A percentile compares a stretch with the other conserved stretches of the same genome.
These are phyloP conservation scores for Magnolia officinalis DNA, from an alignment of 164 flowering plant genomes.

Conservation along the genomic window DNA sequence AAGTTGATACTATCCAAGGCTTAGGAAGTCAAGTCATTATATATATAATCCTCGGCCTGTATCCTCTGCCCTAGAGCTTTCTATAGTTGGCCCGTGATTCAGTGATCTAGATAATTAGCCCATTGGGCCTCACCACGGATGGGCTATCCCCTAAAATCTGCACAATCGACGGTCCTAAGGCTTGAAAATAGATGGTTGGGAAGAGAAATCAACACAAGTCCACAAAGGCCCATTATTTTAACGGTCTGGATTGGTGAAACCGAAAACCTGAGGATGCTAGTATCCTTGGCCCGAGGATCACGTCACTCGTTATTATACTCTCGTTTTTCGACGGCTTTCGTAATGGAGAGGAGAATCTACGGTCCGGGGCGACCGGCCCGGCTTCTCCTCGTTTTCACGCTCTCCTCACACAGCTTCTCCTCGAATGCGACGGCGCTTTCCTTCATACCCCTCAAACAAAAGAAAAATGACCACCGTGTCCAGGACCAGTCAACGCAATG, in stretches of 20 bases:
- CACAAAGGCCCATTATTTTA: not conserved
- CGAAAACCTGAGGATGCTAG: not conserved
- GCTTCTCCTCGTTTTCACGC: constrained; percentile 1
- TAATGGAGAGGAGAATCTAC: constrained; percentile 1
- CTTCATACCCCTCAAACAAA: not conserved
- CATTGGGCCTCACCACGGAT: no score
- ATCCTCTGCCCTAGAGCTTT: no score
- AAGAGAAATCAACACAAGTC: no score
- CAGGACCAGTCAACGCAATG: not conserved
- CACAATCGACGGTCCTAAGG: no score
- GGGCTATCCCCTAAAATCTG: no score
- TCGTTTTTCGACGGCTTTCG: not conserved
- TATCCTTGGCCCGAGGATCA: not conserved
- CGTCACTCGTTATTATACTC: not conserved
- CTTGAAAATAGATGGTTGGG: no score
- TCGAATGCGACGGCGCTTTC: not conserved
- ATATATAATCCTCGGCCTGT: no score
- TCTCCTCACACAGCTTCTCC: not conserved
- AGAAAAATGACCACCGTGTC: not conserved
- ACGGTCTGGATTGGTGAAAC: not conserved
- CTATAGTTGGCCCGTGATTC: no score
- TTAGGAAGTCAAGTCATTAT: no score
- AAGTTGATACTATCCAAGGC: not conserved
- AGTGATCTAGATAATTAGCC: no score
- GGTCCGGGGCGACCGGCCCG: constrained; percentile 4